Conservation (phyloP, 106 monocot species). For the Cymbidium sinense region DNA sequence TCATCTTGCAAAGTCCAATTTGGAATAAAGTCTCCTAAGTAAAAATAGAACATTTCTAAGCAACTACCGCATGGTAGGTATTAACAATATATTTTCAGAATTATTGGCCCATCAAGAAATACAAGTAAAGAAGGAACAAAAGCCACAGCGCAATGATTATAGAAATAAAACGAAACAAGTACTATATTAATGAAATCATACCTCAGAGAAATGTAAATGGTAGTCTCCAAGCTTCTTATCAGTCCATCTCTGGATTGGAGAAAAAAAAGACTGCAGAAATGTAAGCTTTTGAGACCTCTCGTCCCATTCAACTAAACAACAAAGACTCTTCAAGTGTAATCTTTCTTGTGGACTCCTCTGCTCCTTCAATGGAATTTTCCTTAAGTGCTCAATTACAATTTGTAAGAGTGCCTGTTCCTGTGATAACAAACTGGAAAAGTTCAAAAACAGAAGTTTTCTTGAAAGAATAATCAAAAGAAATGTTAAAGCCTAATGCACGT, state of each 20-base stretch:
- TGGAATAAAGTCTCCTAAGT: background rate
- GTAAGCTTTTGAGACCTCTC: slow-evolving; percentile 49
- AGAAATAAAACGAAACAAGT: background rate
- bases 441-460: background rate
- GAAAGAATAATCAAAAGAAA: background rate
- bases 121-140: background rate
- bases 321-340: slow-evolving; percentile 77
- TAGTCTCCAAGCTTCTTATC: slow-evolving; percentile 86
- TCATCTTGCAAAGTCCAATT: background rate
- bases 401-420: slow-evolving; percentile 61
- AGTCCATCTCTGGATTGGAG: slow-evolving; percentile 77
- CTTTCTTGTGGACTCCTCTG: slow-evolving; percentile 90
- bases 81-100: background rate
- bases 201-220: slow-evolving; percentile 86
- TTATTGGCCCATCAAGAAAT: background rate
- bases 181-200: slow-evolving; percentile 13
- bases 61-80: background rate
- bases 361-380: slow-evolving; percentile 86
- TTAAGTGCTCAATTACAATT: slow-evolving; percentile 58
- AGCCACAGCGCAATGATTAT: background rate
- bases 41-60: background rate
- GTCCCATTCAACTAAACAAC: slow-evolving; percentile 60
- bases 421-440: slow-evolving; percentile 66
- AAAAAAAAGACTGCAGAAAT: slow-evolving; percentile 74
- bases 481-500: background rate